Evolutionary conservation across 495 filamentous ascomycete species (phyloP).

Genomic region (Paragyromitra xinjiangensis): DNA sequence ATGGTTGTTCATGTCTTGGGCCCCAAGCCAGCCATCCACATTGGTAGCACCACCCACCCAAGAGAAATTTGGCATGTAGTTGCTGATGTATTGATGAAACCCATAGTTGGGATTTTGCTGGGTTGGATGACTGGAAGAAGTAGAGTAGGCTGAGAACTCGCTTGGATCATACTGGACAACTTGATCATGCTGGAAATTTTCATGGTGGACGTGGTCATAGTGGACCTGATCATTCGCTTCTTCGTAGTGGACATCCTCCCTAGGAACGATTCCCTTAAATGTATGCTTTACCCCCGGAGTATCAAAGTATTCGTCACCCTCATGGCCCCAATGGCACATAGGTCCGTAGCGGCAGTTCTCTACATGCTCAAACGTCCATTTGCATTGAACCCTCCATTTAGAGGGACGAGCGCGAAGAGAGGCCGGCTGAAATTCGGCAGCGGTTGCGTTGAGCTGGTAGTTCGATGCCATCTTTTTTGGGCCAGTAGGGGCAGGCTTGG

Average conservation of each 20-base stretch:
- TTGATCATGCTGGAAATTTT: slow-evolving; percentile 7
- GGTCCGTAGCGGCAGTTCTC: slow-evolving; percentile 37
- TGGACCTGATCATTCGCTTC: neutral
- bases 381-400: slow-evolving; percentile 45
- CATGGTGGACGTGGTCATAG: neutral
- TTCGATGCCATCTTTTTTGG: slow-evolving; percentile 25
- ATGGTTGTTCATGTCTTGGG: neutral
- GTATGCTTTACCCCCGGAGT: slow-evolving; percentile 29
- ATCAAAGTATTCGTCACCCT: slow-evolving; percentile 46
- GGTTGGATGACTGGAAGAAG: neutral
- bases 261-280: neutral
- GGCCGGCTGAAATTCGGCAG: slow-evolving; percentile 34
- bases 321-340: slow-evolving; percentile 39
- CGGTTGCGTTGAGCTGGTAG: slow-evolving; percentile 28
- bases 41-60: slow-evolving; percentile 35
- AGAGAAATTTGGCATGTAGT: slow-evolving; percentile 27
- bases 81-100: neutral
- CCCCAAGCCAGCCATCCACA: slow-evolving; percentile 13
- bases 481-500: neutral
- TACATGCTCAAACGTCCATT: slow-evolving; percentile 29
- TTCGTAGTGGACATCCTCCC: neutral
- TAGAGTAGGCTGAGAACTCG: slow-evolving; percentile 19
- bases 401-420: slow-evolving; percentile 11
- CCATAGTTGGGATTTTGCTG: slow-evolving; percentile 9
- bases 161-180: neutral